Evolutionary conservation across 352 stramenopile genomes (phyloP).

Genomic region (Phytophthora quininea): DNA sequence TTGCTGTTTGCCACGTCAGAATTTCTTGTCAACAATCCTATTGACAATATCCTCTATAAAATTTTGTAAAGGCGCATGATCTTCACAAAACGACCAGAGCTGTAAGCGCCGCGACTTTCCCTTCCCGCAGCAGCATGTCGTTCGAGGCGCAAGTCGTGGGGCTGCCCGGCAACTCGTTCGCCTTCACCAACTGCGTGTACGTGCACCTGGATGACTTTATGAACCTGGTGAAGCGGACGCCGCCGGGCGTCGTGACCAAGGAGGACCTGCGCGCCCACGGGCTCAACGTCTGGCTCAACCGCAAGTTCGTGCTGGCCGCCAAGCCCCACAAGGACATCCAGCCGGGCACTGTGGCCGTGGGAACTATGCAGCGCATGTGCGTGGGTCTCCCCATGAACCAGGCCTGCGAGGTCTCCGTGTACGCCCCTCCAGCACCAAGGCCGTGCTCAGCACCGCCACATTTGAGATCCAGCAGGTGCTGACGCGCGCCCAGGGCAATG

Average conservation of each 20-base stretch:
- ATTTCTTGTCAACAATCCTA: not conserved
- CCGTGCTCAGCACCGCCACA: slow-evolving; percentile 69
- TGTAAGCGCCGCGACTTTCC: too few relatives aligned
- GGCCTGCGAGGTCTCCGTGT: slow-evolving; percentile 65
- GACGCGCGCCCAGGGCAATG: slow-evolving; percentile 64
- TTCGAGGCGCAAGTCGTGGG: slow-evolving; percentile 67
- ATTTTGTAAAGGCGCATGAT: too few relatives aligned
- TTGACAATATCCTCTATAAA: too few relatives aligned
- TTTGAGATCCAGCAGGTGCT: slow-evolving; percentile 86
- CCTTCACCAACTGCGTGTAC: slow-evolving; percentile 87
- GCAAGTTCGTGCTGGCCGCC: slow-evolving; percentile 82
- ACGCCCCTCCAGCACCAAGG: slow-evolving; percentile 55
- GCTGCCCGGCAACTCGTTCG: slow-evolving; percentile 77
- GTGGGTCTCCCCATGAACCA: slow-evolving; percentile 73
- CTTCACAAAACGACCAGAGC: too few relatives aligned
- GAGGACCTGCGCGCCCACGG: slow-evolving; percentile 76
- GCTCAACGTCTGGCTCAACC: slow-evolving; percentile 84
- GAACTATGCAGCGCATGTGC: slow-evolving; percentile 83
- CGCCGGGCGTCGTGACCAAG: slow-evolving; percentile 63
- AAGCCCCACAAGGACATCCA: slow-evolving; percentile 77
- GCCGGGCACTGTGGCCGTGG: slow-evolving; percentile 64
- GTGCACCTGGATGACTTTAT: slow-evolving; percentile 80
- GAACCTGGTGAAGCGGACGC: slow-evolving; percentile 65
- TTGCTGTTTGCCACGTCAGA: not conserved
- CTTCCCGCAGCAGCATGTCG: slow-evolving; percentile 37